phyloP scores from a whole-genome alignment of 495 filamentous ascomycete species.

The Haplographium delicatum region DNA sequence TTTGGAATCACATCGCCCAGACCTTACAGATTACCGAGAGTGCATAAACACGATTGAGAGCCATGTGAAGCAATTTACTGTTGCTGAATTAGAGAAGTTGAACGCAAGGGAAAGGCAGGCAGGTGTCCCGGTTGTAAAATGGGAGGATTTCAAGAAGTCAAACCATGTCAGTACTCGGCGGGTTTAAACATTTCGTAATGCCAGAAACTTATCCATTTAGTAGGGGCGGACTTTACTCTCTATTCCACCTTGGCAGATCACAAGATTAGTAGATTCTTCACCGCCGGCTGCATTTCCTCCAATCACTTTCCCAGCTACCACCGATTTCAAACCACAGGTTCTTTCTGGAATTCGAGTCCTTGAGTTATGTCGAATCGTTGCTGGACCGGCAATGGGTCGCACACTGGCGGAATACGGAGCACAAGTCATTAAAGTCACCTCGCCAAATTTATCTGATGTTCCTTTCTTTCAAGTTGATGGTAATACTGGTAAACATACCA shows the following conservation, averaged over 20 bases:
- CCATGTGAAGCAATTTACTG: constrained; percentile 58
- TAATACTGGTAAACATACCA: constrained; percentile 59
- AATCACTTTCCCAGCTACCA: constrained; percentile 32
- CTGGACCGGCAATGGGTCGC: constrained; percentile 58
- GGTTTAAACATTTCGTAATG: not conserved
- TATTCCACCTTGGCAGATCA: constrained; percentile 48
- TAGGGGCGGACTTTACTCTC: constrained; percentile 41
- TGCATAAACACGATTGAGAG: constrained; percentile 62
- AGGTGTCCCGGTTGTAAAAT: constrained; percentile 59
- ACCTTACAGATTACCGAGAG: constrained; percentile 59
- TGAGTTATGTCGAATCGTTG: constrained; percentile 63
- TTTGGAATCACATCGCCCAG: constrained; percentile 55
- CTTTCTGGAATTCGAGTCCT: constrained; percentile 50
- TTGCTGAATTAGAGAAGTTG: constrained; percentile 57
- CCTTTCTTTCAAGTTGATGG: constrained; percentile 78
- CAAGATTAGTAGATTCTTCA: constrained; percentile 37
- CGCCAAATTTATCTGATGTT: constrained; percentile 61
- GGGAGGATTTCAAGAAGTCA: constrained; percentile 58
- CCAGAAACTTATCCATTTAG: constrained; percentile 10
- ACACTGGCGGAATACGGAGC: constrained; percentile 65
- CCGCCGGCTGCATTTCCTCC: constrained; percentile 49
- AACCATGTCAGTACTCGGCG: constrained; percentile 44
- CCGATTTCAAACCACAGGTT: constrained; percentile 35
- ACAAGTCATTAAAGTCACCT: constrained; percentile 56
- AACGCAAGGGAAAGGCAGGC: constrained; percentile 60